A percentile compares a stretch with the other conserved stretches of the same genome.
Evolutionary conservation across 2,329 filamentous ascomycete genomes (phyloP).

Genomic region (Hymenoscyphus albidus): DNA sequence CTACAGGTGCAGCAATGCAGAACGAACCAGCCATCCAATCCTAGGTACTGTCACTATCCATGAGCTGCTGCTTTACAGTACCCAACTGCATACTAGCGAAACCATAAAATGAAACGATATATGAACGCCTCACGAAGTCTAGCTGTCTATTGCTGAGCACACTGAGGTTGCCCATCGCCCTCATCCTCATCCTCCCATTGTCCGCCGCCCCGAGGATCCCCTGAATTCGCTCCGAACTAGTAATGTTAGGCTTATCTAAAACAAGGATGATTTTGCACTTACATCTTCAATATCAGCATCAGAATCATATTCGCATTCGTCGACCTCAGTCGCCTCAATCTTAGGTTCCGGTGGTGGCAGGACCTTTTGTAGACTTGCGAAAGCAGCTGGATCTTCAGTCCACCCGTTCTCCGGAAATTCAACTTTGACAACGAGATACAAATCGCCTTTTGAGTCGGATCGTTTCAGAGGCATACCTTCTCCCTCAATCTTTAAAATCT

Average conservation of each 20-base stretch:
- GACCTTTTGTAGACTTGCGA: slow-evolving; percentile 68
- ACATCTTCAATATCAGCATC: slow-evolving; percentile 78
- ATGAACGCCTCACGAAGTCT: slow-evolving; percentile 5
- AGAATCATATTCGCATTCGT: slow-evolving; percentile 85
- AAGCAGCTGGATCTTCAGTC: slow-evolving; percentile 66
- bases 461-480: slow-evolving; percentile 96
- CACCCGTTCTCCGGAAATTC: slow-evolving; percentile 86
- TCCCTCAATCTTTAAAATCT: slow-evolving; percentile 78
- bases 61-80: background rate
- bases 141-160: slow-evolving; percentile 39
- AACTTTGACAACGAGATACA: slow-evolving; percentile 82
- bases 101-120: slow-evolving; percentile 6
- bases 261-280: slow-evolving; percentile 33
- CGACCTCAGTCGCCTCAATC: slow-evolving; percentile 68
- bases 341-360: slow-evolving; percentile 61
- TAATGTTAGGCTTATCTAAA: slow-evolving; percentile 29
- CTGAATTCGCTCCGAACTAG: slow-evolving; percentile 68
- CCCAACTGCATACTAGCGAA: slow-evolving; percentile 6
- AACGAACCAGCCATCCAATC: background rate
- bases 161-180: slow-evolving; percentile 59
- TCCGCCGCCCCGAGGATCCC: slow-evolving; percentile 60
- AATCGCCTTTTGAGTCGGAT: slow-evolving; percentile 76
- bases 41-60: background rate
- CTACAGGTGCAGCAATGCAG: background rate
- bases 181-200: slow-evolving; percentile 69